Conservation (phyloP, 441 rosid species). For the Erodium texanum region DNA sequence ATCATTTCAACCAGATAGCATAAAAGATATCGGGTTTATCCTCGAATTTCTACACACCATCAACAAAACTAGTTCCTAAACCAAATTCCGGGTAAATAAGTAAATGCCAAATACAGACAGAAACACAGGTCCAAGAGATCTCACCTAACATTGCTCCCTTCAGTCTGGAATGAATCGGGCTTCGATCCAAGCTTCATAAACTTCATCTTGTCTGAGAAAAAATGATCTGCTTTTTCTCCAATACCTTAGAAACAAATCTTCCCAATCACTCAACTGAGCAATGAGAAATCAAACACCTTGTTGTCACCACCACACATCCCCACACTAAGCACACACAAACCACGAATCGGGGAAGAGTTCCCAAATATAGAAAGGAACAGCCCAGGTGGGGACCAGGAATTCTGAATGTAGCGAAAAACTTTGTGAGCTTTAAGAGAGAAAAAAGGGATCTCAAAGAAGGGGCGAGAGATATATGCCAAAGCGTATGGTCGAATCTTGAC, state of each 20-base stretch:
- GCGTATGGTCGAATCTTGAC: constrained; percentile 52
- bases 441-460: constrained; percentile 29
- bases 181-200: constrained; percentile 93
- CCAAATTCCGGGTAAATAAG: background rate
- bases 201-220: constrained; percentile 56
- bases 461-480: constrained; percentile 27
- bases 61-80: background rate
- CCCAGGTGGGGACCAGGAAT: constrained; percentile 55
- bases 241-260: constrained; percentile 21
- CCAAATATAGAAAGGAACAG: constrained; percentile 34
- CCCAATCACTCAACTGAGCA: constrained; percentile 17
- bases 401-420: constrained; percentile 30
- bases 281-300: constrained; percentile 22
- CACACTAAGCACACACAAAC: constrained; percentile 28
- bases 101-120: background rate
- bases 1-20: background rate
- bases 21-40: background rate
- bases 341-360: constrained; percentile 25
- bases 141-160: constrained; percentile 57
- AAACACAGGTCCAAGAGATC: constrained; percentile 15
- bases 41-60: background rate
- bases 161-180: constrained; percentile 58
- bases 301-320: constrained; percentile 25
- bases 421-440: constrained; percentile 37
- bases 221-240: constrained; percentile 15